A percentile compares a stretch with the other conserved stretches of the same genome.
Conservation (phyloP, 2,329 filamentous ascomycete genomes). For the Leptographium radiaticola region DNA sequence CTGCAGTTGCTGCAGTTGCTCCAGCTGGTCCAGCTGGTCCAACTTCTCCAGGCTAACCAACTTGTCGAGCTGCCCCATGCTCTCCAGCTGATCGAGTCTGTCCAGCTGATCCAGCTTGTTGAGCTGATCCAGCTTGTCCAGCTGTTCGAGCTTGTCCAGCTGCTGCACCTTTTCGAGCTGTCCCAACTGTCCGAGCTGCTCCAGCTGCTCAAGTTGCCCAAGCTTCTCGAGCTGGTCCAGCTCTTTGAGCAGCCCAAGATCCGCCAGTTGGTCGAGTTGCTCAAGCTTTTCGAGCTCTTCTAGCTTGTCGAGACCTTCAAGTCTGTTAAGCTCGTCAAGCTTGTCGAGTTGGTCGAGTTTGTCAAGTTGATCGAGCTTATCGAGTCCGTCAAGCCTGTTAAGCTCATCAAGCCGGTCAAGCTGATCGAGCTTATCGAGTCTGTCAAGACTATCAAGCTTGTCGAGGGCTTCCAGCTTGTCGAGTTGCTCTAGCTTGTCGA, state of each 20-base stretch:
- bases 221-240: constrained; percentile 36
- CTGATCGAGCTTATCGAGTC: background rate
- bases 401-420: constrained; percentile 43
- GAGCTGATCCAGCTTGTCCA: background rate
- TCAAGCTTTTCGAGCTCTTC: background rate
- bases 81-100: constrained; percentile 56
- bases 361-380: constrained; percentile 38
- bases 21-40: background rate
- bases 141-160: background rate
- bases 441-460: background rate
- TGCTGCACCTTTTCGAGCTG: constrained; percentile 50
- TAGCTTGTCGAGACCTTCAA: constrained; percentile 18
- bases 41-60: background rate
- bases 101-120: constrained; percentile 31
- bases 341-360: background rate
- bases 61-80: background rate
- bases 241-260: constrained; percentile 13
- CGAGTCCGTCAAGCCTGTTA: constrained; percentile 24
- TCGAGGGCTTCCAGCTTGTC: constrained; percentile 32
- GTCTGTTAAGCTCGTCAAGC: constrained; percentile 25
- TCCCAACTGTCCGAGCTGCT: constrained; percentile 55
- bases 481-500: constrained; percentile 57
- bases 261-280: background rate
- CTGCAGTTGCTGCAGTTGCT: constrained; percentile 26
- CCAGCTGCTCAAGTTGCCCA: constrained; percentile 44